Evolutionary conservation across 192 early-diverging fungal genomes (phyloP).

Genomic region (Coemansia sp.): DNA sequence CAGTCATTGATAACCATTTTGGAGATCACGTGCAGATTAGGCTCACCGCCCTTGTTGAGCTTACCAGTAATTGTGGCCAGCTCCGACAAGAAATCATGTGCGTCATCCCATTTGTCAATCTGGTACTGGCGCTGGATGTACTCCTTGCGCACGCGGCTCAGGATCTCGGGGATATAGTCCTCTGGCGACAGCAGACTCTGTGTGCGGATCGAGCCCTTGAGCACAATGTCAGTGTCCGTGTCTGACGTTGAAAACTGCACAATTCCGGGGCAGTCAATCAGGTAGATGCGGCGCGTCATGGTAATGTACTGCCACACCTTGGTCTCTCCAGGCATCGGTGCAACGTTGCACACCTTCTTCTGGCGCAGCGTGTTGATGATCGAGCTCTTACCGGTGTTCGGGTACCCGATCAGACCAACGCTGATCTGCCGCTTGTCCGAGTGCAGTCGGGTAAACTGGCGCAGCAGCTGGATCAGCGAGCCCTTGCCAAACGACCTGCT

Average conservation of each 20-base stretch:
- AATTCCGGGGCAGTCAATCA: conserved; percentile 99
- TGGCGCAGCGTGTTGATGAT: conserved; percentile 97
- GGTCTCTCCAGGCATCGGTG: conserved; percentile 98
- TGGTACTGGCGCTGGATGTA: conserved; percentile 93
- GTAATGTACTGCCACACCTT: conserved; percentile 99
- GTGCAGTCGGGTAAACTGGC: conserved; percentile 94
- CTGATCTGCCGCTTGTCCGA: conserved; percentile 98
- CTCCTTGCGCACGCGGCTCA: conserved; percentile 80
- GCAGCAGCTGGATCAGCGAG: conserved; percentile 94
- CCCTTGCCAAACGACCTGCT: conserved; percentile 99
- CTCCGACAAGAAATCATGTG: conserved; percentile 88
- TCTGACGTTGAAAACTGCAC: conserved; percentile 86
- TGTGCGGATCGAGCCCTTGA: conserved; percentile 94
- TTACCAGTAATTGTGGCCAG: conserved; percentile 84
- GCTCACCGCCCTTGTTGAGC: conserved; percentile 94
- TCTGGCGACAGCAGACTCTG: conserved; percentile 90
- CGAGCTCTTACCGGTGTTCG: conserved; percentile 95
- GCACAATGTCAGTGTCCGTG: conserved; percentile 91
- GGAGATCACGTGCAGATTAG: conserved; percentile 86
- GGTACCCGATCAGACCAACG: conserved; percentile 97
- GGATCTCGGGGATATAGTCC: conserved; percentile 82
- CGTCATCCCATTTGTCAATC: conserved; percentile 78
- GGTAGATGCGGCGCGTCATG: conserved; percentile 95
- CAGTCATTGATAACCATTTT: conserved; percentile 99
- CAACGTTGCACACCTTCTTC: conserved; percentile 97